These are phyloP conservation scores for Beauveria brongniartii DNA, from an alignment of 2,329 filamentous ascomycete genomes.

Conservation along the genomic window DNA sequence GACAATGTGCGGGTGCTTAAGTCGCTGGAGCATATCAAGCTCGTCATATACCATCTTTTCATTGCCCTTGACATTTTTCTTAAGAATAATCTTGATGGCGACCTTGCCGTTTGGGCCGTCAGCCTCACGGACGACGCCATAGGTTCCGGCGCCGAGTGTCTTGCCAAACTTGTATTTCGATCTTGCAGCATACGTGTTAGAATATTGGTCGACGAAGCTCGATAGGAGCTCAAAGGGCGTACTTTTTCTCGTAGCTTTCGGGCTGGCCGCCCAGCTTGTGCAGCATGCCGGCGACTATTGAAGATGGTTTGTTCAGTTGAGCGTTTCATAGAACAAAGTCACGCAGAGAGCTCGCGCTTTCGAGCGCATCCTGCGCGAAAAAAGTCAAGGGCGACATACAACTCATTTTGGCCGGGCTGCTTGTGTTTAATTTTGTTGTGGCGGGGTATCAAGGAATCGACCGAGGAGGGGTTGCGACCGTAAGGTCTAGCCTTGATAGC, in stretches of 20 bases:
- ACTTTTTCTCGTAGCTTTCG: constrained; percentile 99
- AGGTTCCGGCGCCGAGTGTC: constrained; percentile 92
- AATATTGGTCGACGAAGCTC: background rate
- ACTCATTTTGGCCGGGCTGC: constrained; percentile 2
- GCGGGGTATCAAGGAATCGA: constrained; percentile 7
- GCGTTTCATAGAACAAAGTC: background rate
- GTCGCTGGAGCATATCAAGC: constrained; percentile 81
- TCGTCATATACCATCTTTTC: constrained; percentile 99
- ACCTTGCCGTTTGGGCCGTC: constrained; percentile 78
- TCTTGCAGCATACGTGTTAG: constrained; percentile 34
- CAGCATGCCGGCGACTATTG: constrained; percentile 74
- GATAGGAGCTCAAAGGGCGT: constrained; percentile 16
- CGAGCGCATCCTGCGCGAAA: background rate
- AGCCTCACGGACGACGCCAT: constrained; percentile 95
- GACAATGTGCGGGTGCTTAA: constrained; percentile 93
- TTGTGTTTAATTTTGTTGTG: background rate
- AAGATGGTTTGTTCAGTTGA: background rate
- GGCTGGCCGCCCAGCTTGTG: constrained; percentile 95
- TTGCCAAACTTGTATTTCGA: constrained; percentile 85
- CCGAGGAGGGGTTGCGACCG: constrained; percentile 5
- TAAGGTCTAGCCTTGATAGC: background rate
- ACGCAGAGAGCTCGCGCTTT: background rate
- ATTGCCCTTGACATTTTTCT: constrained; percentile 98
- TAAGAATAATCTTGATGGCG: constrained; percentile 97
- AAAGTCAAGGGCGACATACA: constrained; percentile 2